Conservation (phyloP, 1,284 basidiomycete species). For the Trichosporon sp. region DNA sequence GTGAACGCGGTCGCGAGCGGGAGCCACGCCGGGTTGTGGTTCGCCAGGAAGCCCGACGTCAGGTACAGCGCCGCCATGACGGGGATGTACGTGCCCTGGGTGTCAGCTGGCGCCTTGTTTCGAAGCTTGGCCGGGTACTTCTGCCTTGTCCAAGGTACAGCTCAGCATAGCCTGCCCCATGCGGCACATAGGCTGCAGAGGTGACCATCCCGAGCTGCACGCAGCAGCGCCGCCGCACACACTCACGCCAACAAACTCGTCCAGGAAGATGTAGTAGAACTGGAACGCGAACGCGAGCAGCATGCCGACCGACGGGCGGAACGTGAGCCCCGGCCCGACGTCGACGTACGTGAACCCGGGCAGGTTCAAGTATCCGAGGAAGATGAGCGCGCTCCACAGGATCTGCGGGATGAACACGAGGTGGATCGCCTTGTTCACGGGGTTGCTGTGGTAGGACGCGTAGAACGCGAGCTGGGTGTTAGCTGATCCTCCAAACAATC, state of each 20-base stretch:
- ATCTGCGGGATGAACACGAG: slow-evolving; percentile 75
- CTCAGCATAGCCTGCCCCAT: too few relatives aligned
- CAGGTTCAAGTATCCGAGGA: slow-evolving; percentile 56
- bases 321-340: slow-evolving; percentile 58
- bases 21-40: slow-evolving; percentile 57
- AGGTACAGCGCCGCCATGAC: slow-evolving; percentile 33
- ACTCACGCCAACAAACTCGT: slow-evolving; percentile 73
- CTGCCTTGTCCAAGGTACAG: too few relatives aligned
- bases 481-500: neutral
- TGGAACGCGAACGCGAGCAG: slow-evolving; percentile 59
- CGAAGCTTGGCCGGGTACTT: too few relatives aligned
- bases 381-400: slow-evolving; percentile 64
- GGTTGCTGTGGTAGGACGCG: slow-evolving; percentile 79
- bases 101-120: neutral
- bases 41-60: slow-evolving; percentile 48
- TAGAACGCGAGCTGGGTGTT: slow-evolving; percentile 70
- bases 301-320: slow-evolving; percentile 64
- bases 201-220: too few relatives aligned
- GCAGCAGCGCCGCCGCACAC: neutral
- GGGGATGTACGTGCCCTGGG: slow-evolving; percentile 36
- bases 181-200: too few relatives aligned
- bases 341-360: slow-evolving; percentile 59
- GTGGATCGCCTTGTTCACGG: slow-evolving; percentile 73
- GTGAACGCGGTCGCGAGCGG: slow-evolving; percentile 26
- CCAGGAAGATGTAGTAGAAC: slow-evolving; percentile 69